Base-by-base conservation (phyloP, 352 stramenopile species). In the Blastocystis sp. region DNA sequence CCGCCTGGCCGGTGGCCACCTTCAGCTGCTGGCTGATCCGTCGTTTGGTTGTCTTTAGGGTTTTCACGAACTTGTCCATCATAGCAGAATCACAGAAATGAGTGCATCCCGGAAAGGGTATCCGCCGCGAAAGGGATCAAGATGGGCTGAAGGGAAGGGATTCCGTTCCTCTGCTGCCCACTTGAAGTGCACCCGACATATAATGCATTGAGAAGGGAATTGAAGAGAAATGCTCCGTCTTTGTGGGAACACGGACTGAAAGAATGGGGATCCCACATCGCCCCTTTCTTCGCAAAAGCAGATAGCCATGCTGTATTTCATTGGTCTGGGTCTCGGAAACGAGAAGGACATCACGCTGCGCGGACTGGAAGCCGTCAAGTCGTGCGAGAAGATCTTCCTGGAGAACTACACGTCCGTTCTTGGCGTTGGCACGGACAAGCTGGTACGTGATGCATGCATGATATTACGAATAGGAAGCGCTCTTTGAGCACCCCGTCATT, bases 361-460 rank as follows among this genome's bases (percentile, higher is more conserved):
- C 77, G 96, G 96, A 0, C 91, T 98, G 19, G 96, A 98, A 89
- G 93, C 95, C 62, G 95, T 99, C 74, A 95, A 97, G 92, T 92
- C 92, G 87, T 95, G 93, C 87, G 93, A 96, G 87, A 95, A 95
- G 76, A 92, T 99, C 17, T 98, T 97, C 90, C 91, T 99, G 60
- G 96, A 99, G 92, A 94, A 96, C 87, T 99, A 99, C 93, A 99
- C 97, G 45, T 98, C 94, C 17, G 92, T 99, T 43, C 91, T 99
- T n/a, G 95, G 95, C 79, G 89, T 93, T 11, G 89, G 91, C 87
- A 91, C 90, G 57, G 90, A 92, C 64, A 94, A 94, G 54, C 90
- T 97, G 88, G 94, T 95, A 90, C 87, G 91, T 24, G 21, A 6
- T 71, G 59, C 21, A 21, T 14, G 1, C 10, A 1, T 48, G 3